A percentile compares a stretch with the other conserved stretches of the same genome.
These are phyloP conservation scores for Gossypium armourianum DNA, from an alignment of 441 rosid species.

Conservation along the genomic window DNA sequence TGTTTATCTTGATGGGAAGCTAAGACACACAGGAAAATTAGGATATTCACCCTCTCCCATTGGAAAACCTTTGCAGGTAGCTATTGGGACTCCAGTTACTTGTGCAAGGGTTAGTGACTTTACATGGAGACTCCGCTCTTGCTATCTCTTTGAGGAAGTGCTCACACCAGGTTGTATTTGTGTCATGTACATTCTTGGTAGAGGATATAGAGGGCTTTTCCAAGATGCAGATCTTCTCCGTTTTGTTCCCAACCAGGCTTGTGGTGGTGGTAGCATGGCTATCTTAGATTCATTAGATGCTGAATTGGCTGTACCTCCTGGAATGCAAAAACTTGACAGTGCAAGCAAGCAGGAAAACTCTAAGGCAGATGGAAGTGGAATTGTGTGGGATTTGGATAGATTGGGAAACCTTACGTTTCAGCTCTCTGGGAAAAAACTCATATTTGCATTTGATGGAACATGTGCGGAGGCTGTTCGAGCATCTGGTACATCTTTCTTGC, in stretches of 20 bases:
- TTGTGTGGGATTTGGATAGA: slow-evolving; percentile 98
- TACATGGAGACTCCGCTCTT: slow-evolving; percentile 90
- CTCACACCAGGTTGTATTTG: slow-evolving; percentile 91
- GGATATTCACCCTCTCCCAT: slow-evolving; percentile 97
- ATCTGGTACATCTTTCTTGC: slow-evolving; percentile 72
- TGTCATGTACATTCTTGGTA: slow-evolving; percentile 97
- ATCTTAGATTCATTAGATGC: slow-evolving; percentile 83
- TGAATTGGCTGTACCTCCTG: slow-evolving; percentile 56
- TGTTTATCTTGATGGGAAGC: slow-evolving; percentile 94
- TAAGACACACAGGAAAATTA: slow-evolving; percentile 90
- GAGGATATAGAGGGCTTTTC: slow-evolving; percentile 95
- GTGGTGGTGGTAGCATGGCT: slow-evolving; percentile 99
- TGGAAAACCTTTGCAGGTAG: slow-evolving; percentile 94
- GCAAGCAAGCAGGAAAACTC: slow-evolving; percentile 62
- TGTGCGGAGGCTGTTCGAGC: slow-evolving; percentile 75
- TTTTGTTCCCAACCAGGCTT: slow-evolving; percentile 98
- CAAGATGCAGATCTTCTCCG: slow-evolving; percentile 91
- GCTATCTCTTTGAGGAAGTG: slow-evolving; percentile 98
- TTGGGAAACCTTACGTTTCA: slow-evolving; percentile 73
- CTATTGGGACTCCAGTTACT: slow-evolving; percentile 72
- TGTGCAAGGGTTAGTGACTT: slow-evolving; percentile 75
- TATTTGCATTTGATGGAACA: slow-evolving; percentile 97
- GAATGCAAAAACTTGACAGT: slow-evolving; percentile 57
- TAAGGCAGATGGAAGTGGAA: slow-evolving; percentile 94
- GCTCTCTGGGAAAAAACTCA: slow-evolving; percentile 94